These are phyloP conservation scores for Phytophthora lateralis DNA, from an alignment of 352 stramenopile genomes.

Conservation along the genomic window DNA sequence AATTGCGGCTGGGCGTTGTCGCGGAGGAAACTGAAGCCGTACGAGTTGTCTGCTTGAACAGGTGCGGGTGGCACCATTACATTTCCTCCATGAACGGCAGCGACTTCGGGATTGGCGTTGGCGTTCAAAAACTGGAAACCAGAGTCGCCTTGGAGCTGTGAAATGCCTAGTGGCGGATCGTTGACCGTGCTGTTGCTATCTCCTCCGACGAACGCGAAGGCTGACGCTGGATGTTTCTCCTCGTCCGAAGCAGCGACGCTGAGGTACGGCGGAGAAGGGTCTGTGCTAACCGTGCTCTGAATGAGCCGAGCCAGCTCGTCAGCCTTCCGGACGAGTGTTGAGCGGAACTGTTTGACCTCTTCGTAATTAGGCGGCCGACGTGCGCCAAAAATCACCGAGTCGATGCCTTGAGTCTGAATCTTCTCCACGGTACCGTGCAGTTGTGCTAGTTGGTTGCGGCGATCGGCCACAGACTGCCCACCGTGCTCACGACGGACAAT, in stretches of 20 bases:
- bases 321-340: constrained; percentile 63
- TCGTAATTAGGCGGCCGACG: constrained; percentile 71
- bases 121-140: constrained; percentile 55
- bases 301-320: constrained; percentile 71
- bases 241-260: constrained; percentile 25
- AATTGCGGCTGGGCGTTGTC: constrained; percentile 27
- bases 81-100: constrained; percentile 25
- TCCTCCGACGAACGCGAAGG: constrained; percentile 60
- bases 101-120: constrained; percentile 32
- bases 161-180: constrained; percentile 41
- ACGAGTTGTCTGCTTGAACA: constrained; percentile 39
- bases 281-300: constrained; percentile 47
- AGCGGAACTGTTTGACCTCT: constrained; percentile 73
- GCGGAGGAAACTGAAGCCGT: constrained; percentile 53
- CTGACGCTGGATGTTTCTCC: constrained; percentile 47
- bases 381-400: constrained; percentile 78
- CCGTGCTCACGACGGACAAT: constrained; percentile 55
- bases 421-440: constrained; percentile 77
- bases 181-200: constrained; percentile 29
- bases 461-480: constrained; percentile 43
- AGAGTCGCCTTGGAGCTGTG: constrained; percentile 39
- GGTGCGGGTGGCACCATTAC: constrained; percentile 21
- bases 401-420: constrained; percentile 82
- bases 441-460: constrained; percentile 73
- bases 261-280: constrained; percentile 14